Evolutionary conservation across 768 basidiomycete species (phyloP), one percentile per base, ranked within the genome.

Genomic region (Amanita subjunquillea): DNA sequence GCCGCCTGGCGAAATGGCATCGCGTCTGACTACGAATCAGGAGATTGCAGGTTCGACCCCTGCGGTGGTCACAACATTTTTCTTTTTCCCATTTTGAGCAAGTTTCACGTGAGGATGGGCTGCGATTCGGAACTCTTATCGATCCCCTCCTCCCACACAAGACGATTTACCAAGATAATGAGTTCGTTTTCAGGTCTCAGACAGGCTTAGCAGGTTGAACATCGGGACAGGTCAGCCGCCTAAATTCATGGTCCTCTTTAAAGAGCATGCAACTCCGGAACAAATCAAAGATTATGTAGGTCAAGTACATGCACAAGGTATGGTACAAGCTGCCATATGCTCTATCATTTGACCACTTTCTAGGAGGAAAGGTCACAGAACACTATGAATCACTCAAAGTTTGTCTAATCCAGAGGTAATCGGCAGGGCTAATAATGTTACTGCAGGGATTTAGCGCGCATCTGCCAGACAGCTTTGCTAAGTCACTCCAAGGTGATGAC

Each of bases 41-140:
- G 85, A 87, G 85, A 86, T 87, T 86, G 85, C 83, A 87, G 84
- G 86, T 87, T 87, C 85, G 83, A 87, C 75, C 79, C 85, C 83
- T 88, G 83, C 81, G 79, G 82, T 83, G 85, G 83, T 86, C 83
- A 85, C 61, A 48, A 8, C 22, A 30, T 30, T 29, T 44, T 46
- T 30, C 6, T 23, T 23, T 10, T 46, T 46, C 10, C 29, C 44
- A 6, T n/a, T 12, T 45, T 15, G 10, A 27, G 25, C 5, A 5
- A 25, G 23, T 25, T 25, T 15, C 27, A 45, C 27, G 12, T 45
- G 27, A 25, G 13, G 7, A 25, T 34, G 10, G 22, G 6, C 12
- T 22, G 41, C 3, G 23, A 20, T 25, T 25, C 1, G 29, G 7
- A 5, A 27, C n/a, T 12, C 20, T 42, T 42, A 42, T 42, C n/a